Evolutionary conservation across 1,284 basidiomycete species (phyloP), one percentile per base, ranked within the genome.

Genomic region (Cutaneotrichosporon cutaneum): DNA sequence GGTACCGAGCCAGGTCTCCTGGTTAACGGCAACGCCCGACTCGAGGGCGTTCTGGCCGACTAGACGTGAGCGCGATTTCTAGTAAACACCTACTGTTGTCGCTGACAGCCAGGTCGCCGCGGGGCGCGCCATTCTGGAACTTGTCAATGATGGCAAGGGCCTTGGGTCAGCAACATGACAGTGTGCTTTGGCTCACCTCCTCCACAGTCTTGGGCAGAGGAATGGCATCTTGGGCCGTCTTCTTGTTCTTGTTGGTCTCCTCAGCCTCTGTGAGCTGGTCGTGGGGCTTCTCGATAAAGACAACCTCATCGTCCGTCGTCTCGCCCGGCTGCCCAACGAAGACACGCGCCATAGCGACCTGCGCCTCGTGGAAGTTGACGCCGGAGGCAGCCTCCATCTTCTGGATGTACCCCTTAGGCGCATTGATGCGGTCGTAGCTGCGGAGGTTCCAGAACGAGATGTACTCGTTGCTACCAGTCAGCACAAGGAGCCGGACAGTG

Each of bases 371-470:
- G 83, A 92, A 96, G 33, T 85, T 85, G 59, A 96, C 85, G 0
- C 90, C 89, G 3, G 88, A 89, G 69, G 83, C 81, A 63, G 84
- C 73, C 75, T 94, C 89, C 83, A 90, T 90, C 67, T 85, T 69
- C 56, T 82, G 78, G 73, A 93, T 88, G 71, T 85, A 82, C 0
- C 83, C 82, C 65, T 57, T 76, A 62, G 69, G 92, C 0, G 88
- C 87, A 73, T 94, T 94, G 78, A 97, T 92, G 32, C 94, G 84
- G 75, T 97, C 94, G 76, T 94, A 96, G 2, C 88, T 83, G 45
- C 94, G 85, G 35, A 97, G 82, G 77, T 96, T 92, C 80, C 90
- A 96, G 83, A 95, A 92, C 21, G 83, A 76, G 48, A 90, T 92
- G 67, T 64, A 66, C 30, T 68, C 68, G 60, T 69, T 73, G 11